These are phyloP conservation scores for Edaphochlamys debaryana DNA, from an alignment of 139 green algal species.

Conservation along the genomic window DNA sequence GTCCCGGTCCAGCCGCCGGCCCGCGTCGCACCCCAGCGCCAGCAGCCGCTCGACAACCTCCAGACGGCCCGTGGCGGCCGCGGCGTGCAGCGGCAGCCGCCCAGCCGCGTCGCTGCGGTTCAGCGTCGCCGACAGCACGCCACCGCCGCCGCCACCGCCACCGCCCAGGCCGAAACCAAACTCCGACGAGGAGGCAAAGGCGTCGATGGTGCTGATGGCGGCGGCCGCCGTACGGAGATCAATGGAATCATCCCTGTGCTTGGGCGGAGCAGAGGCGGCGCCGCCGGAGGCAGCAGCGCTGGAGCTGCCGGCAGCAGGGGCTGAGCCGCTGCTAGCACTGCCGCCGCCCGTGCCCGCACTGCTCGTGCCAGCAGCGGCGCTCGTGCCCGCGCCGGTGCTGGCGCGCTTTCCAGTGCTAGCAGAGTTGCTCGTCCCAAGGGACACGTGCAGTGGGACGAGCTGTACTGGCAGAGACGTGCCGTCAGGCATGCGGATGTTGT, in stretches of 20 bases:
- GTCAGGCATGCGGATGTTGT: slow-evolving; percentile 26
- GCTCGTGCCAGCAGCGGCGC: too few species aligned
- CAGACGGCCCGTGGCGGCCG: slow-evolving; percentile 10
- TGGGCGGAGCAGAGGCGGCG: too few species aligned
- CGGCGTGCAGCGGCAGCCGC: slow-evolving; percentile 38
- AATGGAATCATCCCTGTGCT: background rate
- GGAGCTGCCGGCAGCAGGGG: too few species aligned
- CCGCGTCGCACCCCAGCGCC: slow-evolving; percentile 24
- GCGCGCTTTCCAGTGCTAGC: too few species aligned
- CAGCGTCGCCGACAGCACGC: slow-evolving; percentile 9
- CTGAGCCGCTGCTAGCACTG: background rate
- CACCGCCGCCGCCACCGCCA: background rate
- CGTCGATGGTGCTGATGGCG: background rate
- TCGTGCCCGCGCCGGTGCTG: too few species aligned
- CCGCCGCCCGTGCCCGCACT: background rate
- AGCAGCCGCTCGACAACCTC: slow-evolving; percentile 38
- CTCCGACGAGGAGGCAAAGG: too few species aligned
- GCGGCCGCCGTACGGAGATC: too few species aligned
- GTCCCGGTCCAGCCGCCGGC: background rate
- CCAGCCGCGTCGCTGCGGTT: slow-evolving; percentile 17
- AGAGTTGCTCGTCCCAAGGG: too few species aligned
- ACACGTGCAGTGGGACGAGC: slow-evolving; percentile 14
- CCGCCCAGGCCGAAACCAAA: background rate
- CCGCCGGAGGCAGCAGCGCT: too few species aligned
- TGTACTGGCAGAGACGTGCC: slow-evolving; percentile 15